Conservation (phyloP, 495 filamentous ascomycete species). For the Tuber borchii region DNA sequence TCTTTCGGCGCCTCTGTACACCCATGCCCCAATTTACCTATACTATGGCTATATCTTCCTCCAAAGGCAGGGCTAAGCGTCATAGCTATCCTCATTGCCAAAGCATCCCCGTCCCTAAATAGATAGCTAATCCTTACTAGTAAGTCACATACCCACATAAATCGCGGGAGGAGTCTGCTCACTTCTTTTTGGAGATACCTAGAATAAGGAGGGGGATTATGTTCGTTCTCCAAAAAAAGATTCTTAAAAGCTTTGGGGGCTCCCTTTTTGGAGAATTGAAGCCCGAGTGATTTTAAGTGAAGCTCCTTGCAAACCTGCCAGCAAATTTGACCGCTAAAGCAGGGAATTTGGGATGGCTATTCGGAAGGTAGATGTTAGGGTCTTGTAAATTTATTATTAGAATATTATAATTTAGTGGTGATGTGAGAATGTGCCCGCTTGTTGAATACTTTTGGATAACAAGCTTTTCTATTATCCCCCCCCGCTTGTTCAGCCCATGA, state of each 20-base stretch:
- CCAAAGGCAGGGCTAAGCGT: not conserved
- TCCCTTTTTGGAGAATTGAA: not conserved
- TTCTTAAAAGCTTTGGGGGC: not conserved
- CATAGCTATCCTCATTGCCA: not conserved
- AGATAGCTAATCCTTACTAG: not conserved
- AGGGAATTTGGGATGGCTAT: not conserved
- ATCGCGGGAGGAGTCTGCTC: not conserved
- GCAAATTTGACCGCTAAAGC: not conserved
- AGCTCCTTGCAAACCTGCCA: not conserved
- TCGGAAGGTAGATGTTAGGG: not conserved
- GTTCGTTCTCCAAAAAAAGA: not conserved
- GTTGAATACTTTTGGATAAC: not conserved
- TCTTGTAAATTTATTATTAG: too few species aligned
- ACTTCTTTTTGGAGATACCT: not conserved
- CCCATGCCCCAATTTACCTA: not conserved
- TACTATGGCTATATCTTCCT: not conserved
- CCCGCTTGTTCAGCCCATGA: not conserved
- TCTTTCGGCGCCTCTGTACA: too few species aligned
- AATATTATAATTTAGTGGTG: not conserved
- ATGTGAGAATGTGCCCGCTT: not conserved
- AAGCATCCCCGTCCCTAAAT: not conserved
- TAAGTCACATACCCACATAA: not conserved
- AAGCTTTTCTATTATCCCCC: not conserved
- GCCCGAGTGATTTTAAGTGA: not conserved
- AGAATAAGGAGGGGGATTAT: not conserved